These are phyloP conservation scores for Xenosphaeropsis pyriputrescens DNA, from an alignment of 2,329 filamentous ascomycete genomes.

Conservation along the genomic window DNA sequence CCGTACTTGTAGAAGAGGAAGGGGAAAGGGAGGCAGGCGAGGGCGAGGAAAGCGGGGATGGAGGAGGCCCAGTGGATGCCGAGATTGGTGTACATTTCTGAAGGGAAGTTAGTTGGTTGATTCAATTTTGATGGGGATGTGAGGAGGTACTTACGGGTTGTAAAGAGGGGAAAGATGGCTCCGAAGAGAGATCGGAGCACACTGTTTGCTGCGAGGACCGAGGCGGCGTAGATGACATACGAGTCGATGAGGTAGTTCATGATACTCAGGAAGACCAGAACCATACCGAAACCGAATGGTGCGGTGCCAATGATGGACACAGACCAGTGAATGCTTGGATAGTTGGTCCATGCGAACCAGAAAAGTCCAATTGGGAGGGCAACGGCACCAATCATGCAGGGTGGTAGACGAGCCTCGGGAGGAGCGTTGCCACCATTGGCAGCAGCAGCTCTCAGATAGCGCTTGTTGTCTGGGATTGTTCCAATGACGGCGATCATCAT, in stretches of 20 bases:
- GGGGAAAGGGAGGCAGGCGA: slow-evolving; percentile 59
- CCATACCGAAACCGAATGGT: slow-evolving; percentile 28
- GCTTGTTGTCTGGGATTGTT: slow-evolving; percentile 37
- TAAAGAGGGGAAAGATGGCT: slow-evolving; percentile 61
- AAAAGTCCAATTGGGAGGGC: slow-evolving; percentile 50
- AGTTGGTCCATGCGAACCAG: slow-evolving; percentile 56
- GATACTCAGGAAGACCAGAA: slow-evolving; percentile 50
- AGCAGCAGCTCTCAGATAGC: slow-evolving; percentile 30
- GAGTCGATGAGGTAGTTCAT: slow-evolving; percentile 54
- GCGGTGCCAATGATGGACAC: slow-evolving; percentile 28
- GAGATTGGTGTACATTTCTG: slow-evolving; percentile 21
- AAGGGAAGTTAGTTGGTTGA: slow-evolving; percentile 1
- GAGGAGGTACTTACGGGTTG: slow-evolving; percentile 20
- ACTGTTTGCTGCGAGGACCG: slow-evolving; percentile 57
- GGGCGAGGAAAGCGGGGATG: slow-evolving; percentile 58
- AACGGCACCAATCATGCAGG: slow-evolving; percentile 45
- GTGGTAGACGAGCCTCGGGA: slow-evolving; percentile 50
- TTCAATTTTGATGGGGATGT: not conserved
- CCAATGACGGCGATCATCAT: slow-evolving; percentile 44
- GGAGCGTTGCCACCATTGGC: slow-evolving; percentile 38
- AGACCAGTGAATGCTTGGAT: slow-evolving; percentile 38
- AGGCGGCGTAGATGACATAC: slow-evolving; percentile 64
- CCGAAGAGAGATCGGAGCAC: slow-evolving; percentile 61
- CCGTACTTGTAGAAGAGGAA: slow-evolving; percentile 68
- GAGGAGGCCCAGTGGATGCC: slow-evolving; percentile 66